These are phyloP conservation scores for Gamarada debralockiae DNA, from an alignment of 495 filamentous ascomycete genomes.

Conservation along the genomic window DNA sequence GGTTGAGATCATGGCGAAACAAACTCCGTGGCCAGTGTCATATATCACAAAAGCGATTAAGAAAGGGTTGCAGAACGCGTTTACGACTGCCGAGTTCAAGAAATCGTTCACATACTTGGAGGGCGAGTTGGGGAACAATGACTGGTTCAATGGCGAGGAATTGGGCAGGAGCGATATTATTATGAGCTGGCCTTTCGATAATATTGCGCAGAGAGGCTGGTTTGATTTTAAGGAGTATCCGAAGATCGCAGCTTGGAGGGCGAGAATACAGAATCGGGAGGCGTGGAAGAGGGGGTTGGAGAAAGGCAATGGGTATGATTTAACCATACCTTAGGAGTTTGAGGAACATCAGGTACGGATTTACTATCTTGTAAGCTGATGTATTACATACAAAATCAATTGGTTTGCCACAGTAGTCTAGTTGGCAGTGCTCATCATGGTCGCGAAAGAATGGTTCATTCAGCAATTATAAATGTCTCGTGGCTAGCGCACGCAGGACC, in stretches of 20 bases:
- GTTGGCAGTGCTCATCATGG: too few relatives aligned
- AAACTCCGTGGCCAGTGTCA: slow-evolving; percentile 15
- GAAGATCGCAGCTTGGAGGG: slow-evolving; percentile 18
- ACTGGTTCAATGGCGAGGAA: slow-evolving; percentile 21
- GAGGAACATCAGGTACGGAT: too few relatives aligned
- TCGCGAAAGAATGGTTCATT: too few relatives aligned
- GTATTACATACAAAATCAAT: too few relatives aligned
- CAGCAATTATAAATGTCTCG: too few relatives aligned
- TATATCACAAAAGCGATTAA: slow-evolving; percentile 3
- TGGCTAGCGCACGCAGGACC: too few relatives aligned
- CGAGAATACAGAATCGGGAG: slow-evolving; percentile 11
- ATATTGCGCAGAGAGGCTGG: slow-evolving; percentile 11
- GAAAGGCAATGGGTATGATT: slow-evolving; percentile 22
- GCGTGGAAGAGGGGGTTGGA: slow-evolving; percentile 21
- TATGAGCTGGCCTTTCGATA: slow-evolving; percentile 15
- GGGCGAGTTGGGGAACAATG: slow-evolving; percentile 10
- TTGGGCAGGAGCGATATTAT: slow-evolving; percentile 21
- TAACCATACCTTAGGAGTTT: not conserved
- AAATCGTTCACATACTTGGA: slow-evolving; percentile 14
- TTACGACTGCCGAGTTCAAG: slow-evolving; percentile 15
- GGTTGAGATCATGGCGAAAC: slow-evolving; percentile 2
- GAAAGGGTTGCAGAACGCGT: slow-evolving; percentile 1
- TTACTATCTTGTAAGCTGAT: too few relatives aligned
- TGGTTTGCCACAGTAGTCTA: too few relatives aligned
- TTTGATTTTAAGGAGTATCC: slow-evolving; percentile 17